These are phyloP conservation scores for Calophaca sinica DNA, from an alignment of 306 rosid species.

Conservation along the genomic window DNA sequence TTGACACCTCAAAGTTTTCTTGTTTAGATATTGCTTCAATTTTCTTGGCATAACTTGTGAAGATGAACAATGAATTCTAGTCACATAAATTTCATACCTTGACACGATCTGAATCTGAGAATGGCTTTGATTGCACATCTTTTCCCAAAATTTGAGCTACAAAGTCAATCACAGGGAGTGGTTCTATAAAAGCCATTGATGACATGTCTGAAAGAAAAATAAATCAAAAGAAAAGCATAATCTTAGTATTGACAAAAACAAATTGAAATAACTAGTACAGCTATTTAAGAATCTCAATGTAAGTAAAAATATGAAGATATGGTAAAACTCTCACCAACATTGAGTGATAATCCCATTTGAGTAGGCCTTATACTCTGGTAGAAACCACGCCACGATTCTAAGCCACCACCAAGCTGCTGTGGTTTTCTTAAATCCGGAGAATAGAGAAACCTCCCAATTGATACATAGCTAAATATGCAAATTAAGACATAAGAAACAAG, in stretches of 20 bases:
- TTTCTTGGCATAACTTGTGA: too few relatives aligned
- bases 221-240: background rate
- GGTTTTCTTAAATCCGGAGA: constrained; percentile 58
- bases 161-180: constrained; percentile 62
- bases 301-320: background rate
- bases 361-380: constrained; percentile 65
- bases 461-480: constrained; percentile 47
- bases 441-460: constrained; percentile 55
- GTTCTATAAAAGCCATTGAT: constrained; percentile 59
- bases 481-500: constrained; percentile 23
- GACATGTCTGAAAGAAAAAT: constrained; percentile 55
- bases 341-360: constrained; percentile 66
- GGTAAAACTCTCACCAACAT: constrained; percentile 50
- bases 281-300: background rate
- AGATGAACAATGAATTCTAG: constrained; percentile 2
- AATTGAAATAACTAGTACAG: background rate
- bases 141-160: constrained; percentile 61
- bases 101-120: constrained; percentile 59
- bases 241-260: constrained; percentile 8
- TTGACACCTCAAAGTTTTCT: constrained; percentile 11
- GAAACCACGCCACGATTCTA: constrained; percentile 65
- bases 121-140: constrained; percentile 53
- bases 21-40: constrained; percentile 18
- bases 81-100: constrained; percentile 48
- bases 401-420: constrained; percentile 56